These are phyloP conservation scores for Pleoardoris graminearum DNA, from an alignment of 2,329 filamentous ascomycete species.

Conservation along the genomic window DNA sequence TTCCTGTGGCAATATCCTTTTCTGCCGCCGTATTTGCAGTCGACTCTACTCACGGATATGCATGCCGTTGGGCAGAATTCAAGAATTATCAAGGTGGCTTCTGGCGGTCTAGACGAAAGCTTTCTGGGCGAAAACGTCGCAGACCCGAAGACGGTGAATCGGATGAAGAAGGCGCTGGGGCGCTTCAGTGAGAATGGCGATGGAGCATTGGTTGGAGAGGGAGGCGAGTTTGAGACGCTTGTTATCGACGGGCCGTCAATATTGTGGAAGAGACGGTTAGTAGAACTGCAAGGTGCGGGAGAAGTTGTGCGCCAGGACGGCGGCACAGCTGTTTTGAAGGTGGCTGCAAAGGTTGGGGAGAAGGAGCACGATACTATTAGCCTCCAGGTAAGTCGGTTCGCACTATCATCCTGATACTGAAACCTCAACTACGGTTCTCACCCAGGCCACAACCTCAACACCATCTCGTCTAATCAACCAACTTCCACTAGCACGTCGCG, in stretches of 20 bases:
- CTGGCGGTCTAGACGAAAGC: constrained; percentile 78
- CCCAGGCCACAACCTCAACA: neutral
- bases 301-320: constrained; percentile 66
- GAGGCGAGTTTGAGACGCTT: constrained; percentile 94
- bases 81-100: constrained; percentile 93
- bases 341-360: constrained; percentile 61
- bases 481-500: neutral
- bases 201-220: constrained; percentile 83
- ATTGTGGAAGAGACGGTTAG: constrained; percentile 76
- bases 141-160: constrained; percentile 51
- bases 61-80: constrained; percentile 74
- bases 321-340: constrained; percentile 72
- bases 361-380: constrained; percentile 36
- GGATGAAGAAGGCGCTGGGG: constrained; percentile 59
- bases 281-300: constrained; percentile 61
- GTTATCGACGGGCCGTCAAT: constrained; percentile 76
- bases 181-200: constrained; percentile 68
- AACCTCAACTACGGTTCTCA: neutral
- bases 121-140: constrained; percentile 83
- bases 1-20: constrained; percentile 91
- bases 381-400: constrained; percentile 1
- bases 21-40: constrained; percentile 60
- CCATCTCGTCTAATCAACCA: neutral
- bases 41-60: constrained; percentile 78
- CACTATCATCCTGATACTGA: neutral